phyloP scores from a whole-genome alignment of 192 early-diverging fungal genomes.

The Haplosporangium gracile region DNA sequence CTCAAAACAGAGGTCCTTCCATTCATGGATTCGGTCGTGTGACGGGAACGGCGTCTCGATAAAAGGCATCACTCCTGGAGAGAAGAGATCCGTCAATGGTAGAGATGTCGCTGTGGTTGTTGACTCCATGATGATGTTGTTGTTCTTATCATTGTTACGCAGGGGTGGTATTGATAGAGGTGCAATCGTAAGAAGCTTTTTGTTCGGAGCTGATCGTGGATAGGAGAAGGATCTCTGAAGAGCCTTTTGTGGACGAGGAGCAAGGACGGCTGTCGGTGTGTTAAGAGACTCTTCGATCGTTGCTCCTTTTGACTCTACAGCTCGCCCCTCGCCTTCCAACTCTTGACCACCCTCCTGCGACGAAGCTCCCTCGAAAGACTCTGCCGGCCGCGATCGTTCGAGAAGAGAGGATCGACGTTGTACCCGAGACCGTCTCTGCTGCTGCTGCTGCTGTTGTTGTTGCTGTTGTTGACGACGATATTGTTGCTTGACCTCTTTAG shows the following conservation, averaged over 20 bases:
- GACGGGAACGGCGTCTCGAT: constrained; percentile 13
- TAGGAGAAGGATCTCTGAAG: background rate
- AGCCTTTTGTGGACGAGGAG: background rate
- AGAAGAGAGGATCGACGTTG: background rate
- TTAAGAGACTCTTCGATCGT: background rate
- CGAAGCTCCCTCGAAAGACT: background rate
- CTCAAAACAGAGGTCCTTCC: constrained; percentile 22
- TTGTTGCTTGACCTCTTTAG: constrained; percentile 15
- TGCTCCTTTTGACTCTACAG: background rate
- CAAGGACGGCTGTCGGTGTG: background rate
- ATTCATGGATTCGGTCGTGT: constrained; percentile 11
- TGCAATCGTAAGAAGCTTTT: background rate
- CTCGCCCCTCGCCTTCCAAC: background rate
- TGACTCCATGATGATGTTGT: background rate
- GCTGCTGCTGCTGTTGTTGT: background rate
- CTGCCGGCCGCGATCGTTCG: background rate
- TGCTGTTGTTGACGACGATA: background rate
- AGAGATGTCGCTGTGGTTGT: background rate
- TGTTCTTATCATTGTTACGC: background rate
- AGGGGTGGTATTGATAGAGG: background rate
- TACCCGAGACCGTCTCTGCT: too few relatives aligned
- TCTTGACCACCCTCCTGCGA: background rate
- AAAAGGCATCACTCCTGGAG: constrained; percentile 15
- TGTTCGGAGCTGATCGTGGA: background rate
- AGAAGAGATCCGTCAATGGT: constrained; percentile 13